Percentiles rank a stretch among this genome's conserved stretches.
Conservation (phyloP, 805 yeast species). For the Candida boleticola region DNA sequence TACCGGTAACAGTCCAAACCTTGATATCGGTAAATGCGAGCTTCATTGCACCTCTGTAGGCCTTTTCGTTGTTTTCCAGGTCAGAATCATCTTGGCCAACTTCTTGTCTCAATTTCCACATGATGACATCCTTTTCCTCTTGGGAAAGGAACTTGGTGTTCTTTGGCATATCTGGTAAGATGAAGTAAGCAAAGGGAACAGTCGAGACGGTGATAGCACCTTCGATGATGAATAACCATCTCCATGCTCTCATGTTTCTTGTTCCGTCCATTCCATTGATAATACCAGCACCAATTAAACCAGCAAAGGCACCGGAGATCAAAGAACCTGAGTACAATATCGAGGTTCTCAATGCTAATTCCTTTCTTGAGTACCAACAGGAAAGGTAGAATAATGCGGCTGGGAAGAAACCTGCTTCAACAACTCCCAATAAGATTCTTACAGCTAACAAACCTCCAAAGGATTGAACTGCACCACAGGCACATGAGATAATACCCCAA, state of each 20-base stretch:
- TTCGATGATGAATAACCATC: conserved; percentile 56
- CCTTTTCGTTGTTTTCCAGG: conserved; percentile 27
- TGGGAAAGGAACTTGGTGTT: conserved; percentile 46
- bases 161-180: conserved; percentile 53
- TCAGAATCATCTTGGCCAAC: conserved; percentile 42
- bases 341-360: conserved; percentile 49
- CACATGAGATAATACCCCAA: conserved; percentile 51
- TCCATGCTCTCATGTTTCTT: conserved; percentile 48
- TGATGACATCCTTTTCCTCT: conserved; percentile 43
- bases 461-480: conserved; percentile 45
- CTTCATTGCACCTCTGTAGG: conserved; percentile 32
- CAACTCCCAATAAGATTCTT: conserved; percentile 47
- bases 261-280: conserved; percentile 40
- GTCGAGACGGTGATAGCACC: conserved; percentile 51
- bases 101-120: conserved; percentile 41
- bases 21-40: conserved; percentile 41
- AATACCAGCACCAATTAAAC: conserved; percentile 55
- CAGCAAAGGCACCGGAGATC: conserved; percentile 53
- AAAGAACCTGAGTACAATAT: conserved; percentile 51
- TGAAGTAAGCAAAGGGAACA: conserved; percentile 44
- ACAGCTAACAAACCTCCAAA: conserved; percentile 45
- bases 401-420: conserved; percentile 47
- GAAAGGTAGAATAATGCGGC: conserved; percentile 50
- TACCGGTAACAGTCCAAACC: conserved; percentile 47
- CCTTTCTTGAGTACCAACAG: conserved; percentile 54